Percentiles rank a stretch among this genome's conserved stretches.
Conservation (phyloP, 345 rosid species). For the Theobroma cacao region DNA sequence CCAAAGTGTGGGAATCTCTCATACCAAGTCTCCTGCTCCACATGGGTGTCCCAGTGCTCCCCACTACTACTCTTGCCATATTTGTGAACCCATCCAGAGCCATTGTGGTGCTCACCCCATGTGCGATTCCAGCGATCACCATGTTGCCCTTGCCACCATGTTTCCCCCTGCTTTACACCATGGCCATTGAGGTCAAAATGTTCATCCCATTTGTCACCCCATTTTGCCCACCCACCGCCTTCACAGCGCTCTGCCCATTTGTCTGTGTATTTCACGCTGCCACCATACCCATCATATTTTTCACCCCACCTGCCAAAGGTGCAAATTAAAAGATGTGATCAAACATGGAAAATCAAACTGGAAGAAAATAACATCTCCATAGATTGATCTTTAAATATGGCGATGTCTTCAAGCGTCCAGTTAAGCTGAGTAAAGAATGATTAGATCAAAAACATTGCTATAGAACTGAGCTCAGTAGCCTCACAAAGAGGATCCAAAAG, state of each 20-base stretch:
- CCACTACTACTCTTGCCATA: constrained; percentile 95
- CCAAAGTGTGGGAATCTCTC: constrained; percentile 95
- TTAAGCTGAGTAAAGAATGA: not conserved
- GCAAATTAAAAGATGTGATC: not conserved
- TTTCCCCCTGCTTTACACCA: constrained; percentile 97
- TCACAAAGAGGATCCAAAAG: not conserved
- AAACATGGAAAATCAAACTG: not conserved
- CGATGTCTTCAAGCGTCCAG: not conserved
- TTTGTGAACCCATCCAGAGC: constrained; percentile 95
- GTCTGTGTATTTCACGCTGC: constrained; percentile 86
- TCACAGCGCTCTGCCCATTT: constrained; percentile 93
- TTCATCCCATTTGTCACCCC: constrained; percentile 99
- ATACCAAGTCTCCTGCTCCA: constrained; percentile 79
- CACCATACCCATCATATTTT: constrained; percentile 82
- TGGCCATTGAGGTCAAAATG: constrained; percentile 62
- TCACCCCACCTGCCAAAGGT: constrained; percentile 80
- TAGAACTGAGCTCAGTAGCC: not conserved
- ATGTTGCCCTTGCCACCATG: constrained; percentile 90
- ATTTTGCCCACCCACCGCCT: constrained; percentile 83
- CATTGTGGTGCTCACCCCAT: constrained; percentile 90
- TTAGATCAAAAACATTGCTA: not conserved
- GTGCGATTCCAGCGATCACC: constrained; percentile 91
- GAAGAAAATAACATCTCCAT: not conserved
- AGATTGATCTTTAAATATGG: not conserved
- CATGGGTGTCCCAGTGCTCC: constrained; percentile 92